Evolutionary conservation across 176 grass and related monocot genomes (phyloP).

Genomic region (Avena eriantha): DNA sequence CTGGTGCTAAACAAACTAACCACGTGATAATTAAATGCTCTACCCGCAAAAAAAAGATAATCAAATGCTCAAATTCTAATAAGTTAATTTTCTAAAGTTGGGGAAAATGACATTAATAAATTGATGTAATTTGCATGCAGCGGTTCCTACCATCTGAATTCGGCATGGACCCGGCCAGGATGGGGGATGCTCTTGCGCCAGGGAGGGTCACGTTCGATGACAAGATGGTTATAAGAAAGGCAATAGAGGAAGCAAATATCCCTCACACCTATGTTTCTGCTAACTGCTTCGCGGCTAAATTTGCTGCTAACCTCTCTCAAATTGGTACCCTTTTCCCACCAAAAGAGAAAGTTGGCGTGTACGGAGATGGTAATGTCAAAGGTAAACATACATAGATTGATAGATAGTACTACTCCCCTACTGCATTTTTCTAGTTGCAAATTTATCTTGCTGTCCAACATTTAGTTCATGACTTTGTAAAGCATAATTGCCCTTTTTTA

Average conservation of each 20-base stretch:
- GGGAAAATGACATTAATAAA: neutral
- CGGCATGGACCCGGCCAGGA: slow-evolving; percentile 58
- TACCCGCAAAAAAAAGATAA: neutral
- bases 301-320: slow-evolving; percentile 53
- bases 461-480: neutral
- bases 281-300: slow-evolving; percentile 47
- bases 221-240: slow-evolving; percentile 61
- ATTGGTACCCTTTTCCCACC: slow-evolving; percentile 54
- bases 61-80: neutral
- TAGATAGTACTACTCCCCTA: neutral
- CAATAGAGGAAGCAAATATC: slow-evolving; percentile 62
- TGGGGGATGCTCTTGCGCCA: slow-evolving; percentile 58
- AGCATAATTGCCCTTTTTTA: neutral
- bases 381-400: slow-evolving; percentile 40
- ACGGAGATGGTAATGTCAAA: slow-evolving; percentile 56
- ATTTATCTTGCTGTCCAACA: neutral
- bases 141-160: slow-evolving; percentile 70
- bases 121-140: no score
- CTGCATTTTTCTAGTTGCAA: neutral
- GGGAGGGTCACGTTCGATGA: slow-evolving; percentile 49
- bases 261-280: slow-evolving; percentile 70
- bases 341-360: slow-evolving; percentile 50
- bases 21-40: no score
- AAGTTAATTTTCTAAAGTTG: neutral
- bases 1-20: neutral